phyloP scores from a whole-genome alignment of 164 flowering plant species.

The Santalum album region DNA sequence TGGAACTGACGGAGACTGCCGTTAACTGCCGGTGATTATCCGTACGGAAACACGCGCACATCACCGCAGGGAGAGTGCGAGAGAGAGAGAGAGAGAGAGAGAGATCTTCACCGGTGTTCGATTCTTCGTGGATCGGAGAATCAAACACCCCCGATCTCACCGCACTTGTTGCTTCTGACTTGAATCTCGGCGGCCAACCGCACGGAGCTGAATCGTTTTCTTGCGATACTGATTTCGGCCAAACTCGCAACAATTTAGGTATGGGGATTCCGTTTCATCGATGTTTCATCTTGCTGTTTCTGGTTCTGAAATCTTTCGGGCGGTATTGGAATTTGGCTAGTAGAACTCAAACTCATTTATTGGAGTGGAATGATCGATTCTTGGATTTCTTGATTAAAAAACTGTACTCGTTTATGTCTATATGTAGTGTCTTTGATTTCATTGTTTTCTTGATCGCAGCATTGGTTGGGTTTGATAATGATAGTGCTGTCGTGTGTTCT shows the following conservation, averaged over 20 bases:
- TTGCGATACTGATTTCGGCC: background rate
- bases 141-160: slow-evolving; percentile 7
- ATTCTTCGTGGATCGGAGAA: slow-evolving; percentile 12
- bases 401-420: no score
- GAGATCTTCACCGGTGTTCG: slow-evolving; percentile 6
- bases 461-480: no score
- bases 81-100: slow-evolving; percentile 5
- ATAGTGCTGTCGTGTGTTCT: no score
- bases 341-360: background rate
- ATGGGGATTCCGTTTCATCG: background rate
- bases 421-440: no score
- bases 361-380: background rate
- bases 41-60: no score
- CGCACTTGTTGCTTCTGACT: background rate
- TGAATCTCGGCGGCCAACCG: background rate
- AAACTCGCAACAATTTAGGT: background rate
- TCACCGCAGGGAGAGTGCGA: background rate
- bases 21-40: no score
- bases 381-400: no score
- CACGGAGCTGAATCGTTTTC: background rate
- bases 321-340: no score
- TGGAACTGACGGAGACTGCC: no score
- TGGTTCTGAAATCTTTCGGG: no score
- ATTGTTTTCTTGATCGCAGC: no score
- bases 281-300: no score